Conservation (phyloP, 768 basidiomycete genomes). For the Fistulinella prunicolor region DNA sequence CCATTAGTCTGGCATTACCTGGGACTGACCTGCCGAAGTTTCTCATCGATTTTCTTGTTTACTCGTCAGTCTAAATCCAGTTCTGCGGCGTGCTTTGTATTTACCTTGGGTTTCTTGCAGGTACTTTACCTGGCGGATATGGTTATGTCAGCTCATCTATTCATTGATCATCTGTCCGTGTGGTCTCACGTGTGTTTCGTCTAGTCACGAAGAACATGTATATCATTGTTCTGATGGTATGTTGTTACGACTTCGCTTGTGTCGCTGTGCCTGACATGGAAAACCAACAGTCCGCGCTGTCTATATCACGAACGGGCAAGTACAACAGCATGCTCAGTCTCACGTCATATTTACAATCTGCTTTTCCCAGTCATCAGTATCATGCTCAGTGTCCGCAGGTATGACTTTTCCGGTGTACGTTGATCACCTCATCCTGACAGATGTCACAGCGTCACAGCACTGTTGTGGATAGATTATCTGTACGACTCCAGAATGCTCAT, state of each 20-base stretch:
- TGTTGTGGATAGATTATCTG: conserved; percentile 14
- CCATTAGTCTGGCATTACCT: not conserved
- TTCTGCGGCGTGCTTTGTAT: not conserved
- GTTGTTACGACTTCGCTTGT: not conserved
- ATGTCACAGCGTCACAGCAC: conserved; percentile 5
- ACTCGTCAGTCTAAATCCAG: conserved; percentile 12
- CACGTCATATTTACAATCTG: not conserved
- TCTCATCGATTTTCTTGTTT: conserved; percentile 28
- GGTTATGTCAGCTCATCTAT: conserved; percentile 20
- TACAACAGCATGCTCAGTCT: not conserved
- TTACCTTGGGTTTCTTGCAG: conserved; percentile 3
- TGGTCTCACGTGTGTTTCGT: conserved; percentile 6
- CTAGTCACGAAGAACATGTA: conserved; percentile 16
- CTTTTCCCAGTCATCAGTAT: conserved; percentile 18
- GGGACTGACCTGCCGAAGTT: conserved; percentile 17
- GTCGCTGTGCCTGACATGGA: not conserved
- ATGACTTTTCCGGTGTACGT: not conserved
- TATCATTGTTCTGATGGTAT: conserved; percentile 22
- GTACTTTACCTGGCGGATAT: conserved; percentile 31
- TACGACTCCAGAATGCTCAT: conserved; percentile 2
- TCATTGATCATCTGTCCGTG: not conserved
- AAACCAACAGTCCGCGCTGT: conserved; percentile 10
- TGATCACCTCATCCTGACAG: not conserved
- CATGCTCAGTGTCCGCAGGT: conserved; percentile 15
- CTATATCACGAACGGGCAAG: conserved; percentile 22